Base-by-base conservation (phyloP, 31 red algal species). In the Endocladia muricata region DNA sequence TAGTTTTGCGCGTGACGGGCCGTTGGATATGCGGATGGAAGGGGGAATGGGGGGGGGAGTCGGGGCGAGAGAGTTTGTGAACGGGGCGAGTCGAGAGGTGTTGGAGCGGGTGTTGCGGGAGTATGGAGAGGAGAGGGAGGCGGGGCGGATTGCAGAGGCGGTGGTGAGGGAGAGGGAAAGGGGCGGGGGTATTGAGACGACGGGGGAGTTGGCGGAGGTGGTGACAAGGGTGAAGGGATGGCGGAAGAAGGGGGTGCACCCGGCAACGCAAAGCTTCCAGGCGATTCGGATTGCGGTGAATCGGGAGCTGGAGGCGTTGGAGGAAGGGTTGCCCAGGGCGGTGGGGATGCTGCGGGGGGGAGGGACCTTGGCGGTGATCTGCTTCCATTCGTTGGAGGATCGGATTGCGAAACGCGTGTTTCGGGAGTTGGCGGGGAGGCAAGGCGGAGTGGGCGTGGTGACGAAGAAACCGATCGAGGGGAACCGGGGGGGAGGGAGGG, bases 11-110 rank as follows among this genome's bases (percentile, higher is more conserved):
- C 55, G 68, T 19, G 91, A 95, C 48, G 97, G 92, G 15, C 97
- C 97, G 2, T 73, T 99, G 9, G 97, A 99, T 61, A 99, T 99
- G 97, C 81, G 97, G 35, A 99, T 99, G 93, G 19, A 25, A 3
- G 41, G 58, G n/a, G 25, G 26, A 15, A 7, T 0, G 6, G 61
- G 4, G 28, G 65, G 49, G 32, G 9, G 19, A 11, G 58, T 48
- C 31, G 25, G 33, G 33, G 97, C 97, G 2, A 68, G 58, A 9
- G 86, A 99, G 34, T 37, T 99, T 1, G 93, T 99, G 28, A 94
- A 99, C 49, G 41, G 47, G 7, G 73, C 51, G 60, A 42, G 41
- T 47, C 93, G 91, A 63, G 39, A 38, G 28, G 75, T 86, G 67
- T 70, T 99, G 51, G 56, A 31, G 23, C 21, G 38, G 19, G 84